These are phyloP conservation scores for Phaeosphaeriaceae sp. DNA, from an alignment of 2,329 filamentous ascomycete genomes.

Conservation along the genomic window DNA sequence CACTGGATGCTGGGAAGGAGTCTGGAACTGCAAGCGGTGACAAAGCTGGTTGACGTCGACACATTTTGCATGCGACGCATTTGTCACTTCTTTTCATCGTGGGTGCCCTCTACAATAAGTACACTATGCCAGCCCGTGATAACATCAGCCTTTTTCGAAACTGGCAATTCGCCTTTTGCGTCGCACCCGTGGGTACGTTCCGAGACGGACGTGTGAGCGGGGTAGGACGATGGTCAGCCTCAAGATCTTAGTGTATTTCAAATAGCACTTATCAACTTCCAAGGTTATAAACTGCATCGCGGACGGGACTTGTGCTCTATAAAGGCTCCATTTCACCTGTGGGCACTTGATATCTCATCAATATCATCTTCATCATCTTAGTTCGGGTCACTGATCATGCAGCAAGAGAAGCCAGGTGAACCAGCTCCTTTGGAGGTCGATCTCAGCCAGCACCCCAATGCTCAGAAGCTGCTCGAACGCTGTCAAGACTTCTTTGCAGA, in stretches of 20 bases:
- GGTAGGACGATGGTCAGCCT: neutral
- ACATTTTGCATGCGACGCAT: neutral
- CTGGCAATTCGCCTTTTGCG: neutral
- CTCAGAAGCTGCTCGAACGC: conserved; percentile 27
- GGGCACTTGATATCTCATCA: neutral
- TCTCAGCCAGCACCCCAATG: conserved; percentile 23
- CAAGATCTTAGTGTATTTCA: neutral
- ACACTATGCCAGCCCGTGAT: neutral
- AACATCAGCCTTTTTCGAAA: neutral
- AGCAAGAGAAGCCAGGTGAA: conserved; percentile 4
- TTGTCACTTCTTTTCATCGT: neutral
- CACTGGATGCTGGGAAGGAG: too few species aligned
- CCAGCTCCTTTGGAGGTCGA: conserved; percentile 18
- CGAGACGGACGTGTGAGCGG: neutral
- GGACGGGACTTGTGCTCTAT: too few species aligned
- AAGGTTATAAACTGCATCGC: neutral
- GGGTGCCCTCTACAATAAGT: neutral
- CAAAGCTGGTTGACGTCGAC: neutral
- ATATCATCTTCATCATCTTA: neutral
- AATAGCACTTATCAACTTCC: neutral
- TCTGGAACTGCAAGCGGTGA: neutral
- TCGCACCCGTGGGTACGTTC: neutral
- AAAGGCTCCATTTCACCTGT: too few species aligned
- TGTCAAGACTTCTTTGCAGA: conserved; percentile 38
- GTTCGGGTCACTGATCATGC: neutral